A percentile compares a stretch with the other conserved stretches of the same genome.
Evolutionary conservation across 177 flowering plant species (phyloP).

Genomic region (Vitis hybrid): DNA sequence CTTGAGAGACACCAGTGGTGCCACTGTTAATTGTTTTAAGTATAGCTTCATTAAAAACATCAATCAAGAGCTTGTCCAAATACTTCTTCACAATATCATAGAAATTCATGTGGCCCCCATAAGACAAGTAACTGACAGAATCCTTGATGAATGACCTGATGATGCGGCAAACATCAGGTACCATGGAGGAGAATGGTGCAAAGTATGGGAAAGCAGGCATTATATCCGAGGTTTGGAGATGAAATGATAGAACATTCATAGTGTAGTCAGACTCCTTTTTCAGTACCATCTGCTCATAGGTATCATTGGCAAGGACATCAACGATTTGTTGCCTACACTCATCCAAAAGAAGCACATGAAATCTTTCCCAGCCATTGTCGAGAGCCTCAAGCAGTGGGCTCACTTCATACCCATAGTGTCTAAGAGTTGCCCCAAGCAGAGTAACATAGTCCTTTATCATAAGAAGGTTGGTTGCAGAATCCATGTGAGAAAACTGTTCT

Average conservation of each 20-base stretch:
- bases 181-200: slow-evolving; percentile 86
- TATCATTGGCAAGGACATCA: slow-evolving; percentile 59
- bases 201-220: slow-evolving; percentile 88
- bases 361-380: slow-evolving; percentile 65
- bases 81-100: slow-evolving; percentile 67
- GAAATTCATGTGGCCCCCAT: slow-evolving; percentile 56
- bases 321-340: slow-evolving; percentile 72
- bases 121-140: slow-evolving; percentile 74
- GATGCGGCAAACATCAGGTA: slow-evolving; percentile 79
- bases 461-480: slow-evolving; percentile 76
- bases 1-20: slow-evolving; percentile 63
- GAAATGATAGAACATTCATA: slow-evolving; percentile 57
- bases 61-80: slow-evolving; percentile 82
- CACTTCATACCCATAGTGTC: slow-evolving; percentile 81
- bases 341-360: slow-evolving; percentile 79
- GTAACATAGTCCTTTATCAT: slow-evolving; percentile 85
- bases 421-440: slow-evolving; percentile 76
- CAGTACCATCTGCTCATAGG: slow-evolving; percentile 75
- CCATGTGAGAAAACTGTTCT: slow-evolving; percentile 73
- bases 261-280: slow-evolving; percentile 81
- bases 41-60: slow-evolving; percentile 73
- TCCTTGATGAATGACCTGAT: slow-evolving; percentile 82
- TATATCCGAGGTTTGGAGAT: slow-evolving; percentile 71
- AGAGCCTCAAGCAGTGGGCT: slow-evolving; percentile 61
- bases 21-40: slow-evolving; percentile 49